A percentile compares a stretch with the other conserved stretches of the same genome.
phyloP scores from a whole-genome alignment of 192 early-diverging fungal genomes.

The Entomortierella chlamydospora region DNA sequence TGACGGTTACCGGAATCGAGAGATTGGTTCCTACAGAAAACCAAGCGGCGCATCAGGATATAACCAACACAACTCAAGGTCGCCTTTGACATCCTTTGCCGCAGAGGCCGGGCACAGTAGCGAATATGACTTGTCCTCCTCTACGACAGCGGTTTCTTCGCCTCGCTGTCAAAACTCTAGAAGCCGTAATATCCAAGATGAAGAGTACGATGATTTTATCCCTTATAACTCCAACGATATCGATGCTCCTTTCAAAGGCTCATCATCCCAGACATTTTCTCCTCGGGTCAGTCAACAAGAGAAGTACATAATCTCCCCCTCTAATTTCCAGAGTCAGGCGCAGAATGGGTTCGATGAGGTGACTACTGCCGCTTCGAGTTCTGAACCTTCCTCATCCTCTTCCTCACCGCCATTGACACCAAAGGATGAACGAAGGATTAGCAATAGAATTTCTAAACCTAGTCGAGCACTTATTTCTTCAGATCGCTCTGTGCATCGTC shows the following conservation, averaged over 20 bases:
- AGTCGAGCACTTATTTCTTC: slow-evolving; percentile 6
- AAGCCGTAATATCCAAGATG: background rate
- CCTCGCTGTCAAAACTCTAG: background rate
- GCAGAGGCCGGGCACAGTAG: slow-evolving; percentile 23
- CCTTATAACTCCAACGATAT: background rate
- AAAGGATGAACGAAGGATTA: background rate
- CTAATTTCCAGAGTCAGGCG: slow-evolving; percentile 16
- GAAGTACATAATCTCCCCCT: slow-evolving; percentile 13
- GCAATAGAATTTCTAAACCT: background rate
- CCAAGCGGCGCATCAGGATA: background rate
- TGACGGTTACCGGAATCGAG: background rate
- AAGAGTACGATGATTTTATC: background rate
- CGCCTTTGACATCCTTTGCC: slow-evolving; percentile 30
- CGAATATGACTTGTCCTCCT: slow-evolving; percentile 14
- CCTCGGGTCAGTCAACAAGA: background rate
- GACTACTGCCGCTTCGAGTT: background rate
- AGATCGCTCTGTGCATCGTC: too few species aligned
- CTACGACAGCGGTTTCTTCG: background rate
- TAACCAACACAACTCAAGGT: slow-evolving; percentile 25
- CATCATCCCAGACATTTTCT: background rate
- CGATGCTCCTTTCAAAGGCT: background rate
- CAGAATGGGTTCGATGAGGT: slow-evolving; percentile 17
- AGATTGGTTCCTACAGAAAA: background rate
- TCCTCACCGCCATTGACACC: background rate
- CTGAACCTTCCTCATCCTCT: background rate